A percentile compares a stretch with the other conserved stretches of the same genome.
Evolutionary conservation across 192 early-diverging fungal species (phyloP).

Genomic region (Funneliformis geosporum): DNA sequence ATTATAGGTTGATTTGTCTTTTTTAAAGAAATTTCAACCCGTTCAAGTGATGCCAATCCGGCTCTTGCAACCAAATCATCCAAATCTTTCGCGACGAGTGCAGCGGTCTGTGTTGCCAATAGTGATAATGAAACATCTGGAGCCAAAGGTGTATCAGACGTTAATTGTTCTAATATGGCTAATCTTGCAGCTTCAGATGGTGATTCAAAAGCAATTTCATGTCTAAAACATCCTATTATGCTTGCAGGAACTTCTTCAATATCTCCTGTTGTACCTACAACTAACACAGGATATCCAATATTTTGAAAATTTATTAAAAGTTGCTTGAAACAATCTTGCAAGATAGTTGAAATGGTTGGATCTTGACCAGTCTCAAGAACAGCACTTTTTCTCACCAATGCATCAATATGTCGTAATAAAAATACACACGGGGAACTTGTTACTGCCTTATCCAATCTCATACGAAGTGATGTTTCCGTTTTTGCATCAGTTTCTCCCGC

Average conservation of each 20-base stretch:
- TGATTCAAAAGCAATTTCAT: slow-evolving; percentile 72
- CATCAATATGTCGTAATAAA: slow-evolving; percentile 78
- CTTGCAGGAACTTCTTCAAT: slow-evolving; percentile 78
- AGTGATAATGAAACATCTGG: slow-evolving; percentile 74
- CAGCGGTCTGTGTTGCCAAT: slow-evolving; percentile 90
- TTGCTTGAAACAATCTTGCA: slow-evolving; percentile 61
- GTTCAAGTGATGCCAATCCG: slow-evolving; percentile 62
- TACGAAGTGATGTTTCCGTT: slow-evolving; percentile 70
- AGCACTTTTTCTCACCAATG: slow-evolving; percentile 62
- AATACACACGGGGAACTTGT: slow-evolving; percentile 83
- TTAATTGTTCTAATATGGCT: slow-evolving; percentile 63
- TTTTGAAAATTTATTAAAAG: slow-evolving; percentile 45
- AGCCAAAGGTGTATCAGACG: slow-evolving; percentile 57
- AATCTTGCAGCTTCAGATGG: slow-evolving; percentile 70
- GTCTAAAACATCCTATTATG: slow-evolving; percentile 76
- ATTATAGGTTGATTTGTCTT: slow-evolving; percentile 19
- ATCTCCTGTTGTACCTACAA: slow-evolving; percentile 77
- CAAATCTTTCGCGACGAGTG: slow-evolving; percentile 85
- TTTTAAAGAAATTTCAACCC: slow-evolving; percentile 53
- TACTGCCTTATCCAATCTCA: slow-evolving; percentile 76
- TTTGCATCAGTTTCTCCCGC: slow-evolving; percentile 80
- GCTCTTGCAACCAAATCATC: slow-evolving; percentile 75
- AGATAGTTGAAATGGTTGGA: slow-evolving; percentile 55
- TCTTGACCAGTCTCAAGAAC: slow-evolving; percentile 60
- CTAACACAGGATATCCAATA: slow-evolving; percentile 71